Base-by-base conservation (phyloP, 768 basidiomycete species). In the Austroboletus eburneus region DNA sequence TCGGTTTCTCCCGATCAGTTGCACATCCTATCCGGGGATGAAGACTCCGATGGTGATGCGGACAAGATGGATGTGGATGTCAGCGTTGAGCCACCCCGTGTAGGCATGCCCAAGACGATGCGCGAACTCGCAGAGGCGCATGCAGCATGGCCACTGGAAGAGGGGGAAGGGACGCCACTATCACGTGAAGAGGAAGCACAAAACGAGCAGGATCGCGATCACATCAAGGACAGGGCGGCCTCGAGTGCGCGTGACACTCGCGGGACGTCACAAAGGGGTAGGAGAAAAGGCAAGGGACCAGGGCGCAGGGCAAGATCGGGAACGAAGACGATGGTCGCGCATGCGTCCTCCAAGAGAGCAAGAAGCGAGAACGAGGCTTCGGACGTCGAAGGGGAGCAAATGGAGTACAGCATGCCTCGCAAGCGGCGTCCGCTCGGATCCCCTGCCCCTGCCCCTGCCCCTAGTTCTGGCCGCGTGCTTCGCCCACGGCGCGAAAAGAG, bases 401-500 rank as follows among this genome's bases (percentile, higher is more conserved):
- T 33, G 22, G 50, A 2, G 10, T 5, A 49, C 29, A 33, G 52
- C 32, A 40, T 61, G 39, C 47, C 60, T 58, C 39, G 62, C 56
- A 58, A 72, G 57, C 63, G 73, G 67, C 62, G 65, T 57, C 58
- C 51, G 6, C 30, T 27, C 20, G 50, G 35, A 57, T 36, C 59
- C 16, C 4, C 34, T 35, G 9, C 46, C 9, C 30, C 48, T 35
- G 23, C 23, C 25, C 13, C 20, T 17, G 20, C 32, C 14, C 32
- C 57, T 24, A 32, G 32, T 35, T 14, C 30, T 17, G 72, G 71
- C 37, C 73, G 84, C 37, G 77, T 76, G 21, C 70, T 87, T 52
- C 75, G 87, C 22, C 76, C 83, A 38, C 77, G 86, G 27, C 59
- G 58, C 22, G 63, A 71, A 49, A 88, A 84, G 68, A 77, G 70